These are phyloP conservation scores for Pachyrhizus erosus DNA, from an alignment of 306 rosid species.

Conservation along the genomic window DNA sequence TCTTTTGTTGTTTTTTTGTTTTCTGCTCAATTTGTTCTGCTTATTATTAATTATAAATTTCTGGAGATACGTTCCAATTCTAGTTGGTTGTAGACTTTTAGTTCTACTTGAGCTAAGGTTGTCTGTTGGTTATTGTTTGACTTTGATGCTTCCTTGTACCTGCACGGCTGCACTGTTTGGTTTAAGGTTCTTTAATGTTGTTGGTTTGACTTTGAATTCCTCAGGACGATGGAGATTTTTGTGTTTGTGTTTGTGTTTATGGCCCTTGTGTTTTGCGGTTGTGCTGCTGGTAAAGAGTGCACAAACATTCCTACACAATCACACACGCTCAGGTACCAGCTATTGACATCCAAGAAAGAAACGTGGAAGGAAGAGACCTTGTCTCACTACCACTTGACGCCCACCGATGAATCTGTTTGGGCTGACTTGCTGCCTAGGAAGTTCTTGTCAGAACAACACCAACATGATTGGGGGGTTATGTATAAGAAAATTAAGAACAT, in stretches of 20 bases:
- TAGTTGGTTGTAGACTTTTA: background rate
- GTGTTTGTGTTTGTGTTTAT: slow-evolving; percentile 36
- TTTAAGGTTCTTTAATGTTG: slow-evolving; percentile 13
- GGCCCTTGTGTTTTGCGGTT: slow-evolving; percentile 44
- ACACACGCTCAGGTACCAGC: slow-evolving; percentile 55
- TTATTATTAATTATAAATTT: background rate
- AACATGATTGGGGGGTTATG: slow-evolving; percentile 63
- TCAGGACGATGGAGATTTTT: slow-evolving; percentile 51
- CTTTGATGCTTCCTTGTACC: background rate
- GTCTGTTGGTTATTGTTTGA: slow-evolving; percentile 11
- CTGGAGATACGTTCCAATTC: background rate
- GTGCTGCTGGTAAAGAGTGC: slow-evolving; percentile 62
- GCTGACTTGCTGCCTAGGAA: slow-evolving; percentile 68
- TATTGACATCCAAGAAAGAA: slow-evolving; percentile 60
- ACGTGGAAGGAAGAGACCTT: slow-evolving; percentile 64
- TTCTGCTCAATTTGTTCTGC: background rate
- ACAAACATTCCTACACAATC: slow-evolving; percentile 69
- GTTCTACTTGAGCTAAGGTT: background rate
- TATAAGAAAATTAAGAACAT: slow-evolving; percentile 63
- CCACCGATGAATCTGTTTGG: slow-evolving; percentile 83
- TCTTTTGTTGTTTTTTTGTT: background rate
- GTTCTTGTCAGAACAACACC: slow-evolving; percentile 56
- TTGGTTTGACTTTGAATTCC: slow-evolving; percentile 1
- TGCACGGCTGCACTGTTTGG: slow-evolving; percentile 5
- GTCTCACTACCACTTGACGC: slow-evolving; percentile 71